phyloP scores from a whole-genome alignment of 192 early-diverging fungal genomes.

The Coemansia sp. region DNA sequence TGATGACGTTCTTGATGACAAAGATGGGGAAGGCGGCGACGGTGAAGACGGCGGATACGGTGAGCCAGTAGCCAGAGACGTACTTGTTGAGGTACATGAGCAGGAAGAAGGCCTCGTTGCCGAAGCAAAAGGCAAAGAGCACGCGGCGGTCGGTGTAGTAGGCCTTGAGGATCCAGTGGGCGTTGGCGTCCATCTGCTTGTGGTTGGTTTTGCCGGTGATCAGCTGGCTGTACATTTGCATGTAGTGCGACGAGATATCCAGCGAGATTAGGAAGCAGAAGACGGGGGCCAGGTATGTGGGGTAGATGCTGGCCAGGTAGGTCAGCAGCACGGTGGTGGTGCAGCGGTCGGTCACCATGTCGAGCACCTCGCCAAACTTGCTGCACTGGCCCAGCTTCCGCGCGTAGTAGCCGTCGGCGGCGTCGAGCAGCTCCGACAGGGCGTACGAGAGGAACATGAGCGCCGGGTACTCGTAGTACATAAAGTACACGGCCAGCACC shows the following conservation, averaged over 20 bases:
- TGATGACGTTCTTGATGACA: slow-evolving; percentile 86
- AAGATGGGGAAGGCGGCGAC: slow-evolving; percentile 66
- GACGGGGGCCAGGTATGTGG: slow-evolving; percentile 63
- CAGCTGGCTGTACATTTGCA: slow-evolving; percentile 97
- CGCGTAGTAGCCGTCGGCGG: slow-evolving; percentile 93
- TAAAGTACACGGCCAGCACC: slow-evolving; percentile 66
- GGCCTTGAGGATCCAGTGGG: slow-evolving; percentile 74
- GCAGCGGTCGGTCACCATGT: slow-evolving; percentile 98
- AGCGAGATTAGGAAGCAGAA: slow-evolving; percentile 91
- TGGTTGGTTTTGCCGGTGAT: slow-evolving; percentile 83
- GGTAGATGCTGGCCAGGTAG: slow-evolving; percentile 70
- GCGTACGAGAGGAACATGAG: slow-evolving; percentile 76
- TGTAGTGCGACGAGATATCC: slow-evolving; percentile 95
- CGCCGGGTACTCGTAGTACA: slow-evolving; percentile 65
- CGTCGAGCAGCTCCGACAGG: slow-evolving; percentile 89
- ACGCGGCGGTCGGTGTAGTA: slow-evolving; percentile 93
- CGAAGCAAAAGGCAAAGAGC: slow-evolving; percentile 87
- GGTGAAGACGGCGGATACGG: slow-evolving; percentile 12
- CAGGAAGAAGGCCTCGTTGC: slow-evolving; percentile 91
- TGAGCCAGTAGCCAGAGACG: slow-evolving; percentile 18
- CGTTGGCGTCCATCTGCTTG: slow-evolving; percentile 74
- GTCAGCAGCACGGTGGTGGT: slow-evolving; percentile 91
- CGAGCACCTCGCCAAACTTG: slow-evolving; percentile 94
- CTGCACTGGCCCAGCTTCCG: slow-evolving; percentile 90
- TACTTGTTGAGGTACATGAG: slow-evolving; percentile 71